Evolutionary conservation across 176 grass and related monocot species (phyloP).

Genomic region (Oryza meyeriana): DNA sequence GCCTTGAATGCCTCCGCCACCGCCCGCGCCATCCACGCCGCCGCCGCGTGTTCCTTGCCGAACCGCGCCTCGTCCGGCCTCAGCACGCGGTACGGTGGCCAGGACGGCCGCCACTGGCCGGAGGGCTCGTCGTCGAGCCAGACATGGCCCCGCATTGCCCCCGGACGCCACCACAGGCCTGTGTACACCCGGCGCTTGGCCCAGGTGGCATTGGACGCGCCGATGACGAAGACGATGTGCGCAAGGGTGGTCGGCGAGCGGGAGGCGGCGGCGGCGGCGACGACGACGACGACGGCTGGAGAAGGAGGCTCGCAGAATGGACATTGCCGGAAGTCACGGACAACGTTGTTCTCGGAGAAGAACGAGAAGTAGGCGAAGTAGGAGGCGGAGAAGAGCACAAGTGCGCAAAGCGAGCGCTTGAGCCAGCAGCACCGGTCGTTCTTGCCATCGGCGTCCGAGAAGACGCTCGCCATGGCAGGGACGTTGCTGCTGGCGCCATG

Average conservation of each 20-base stretch:
- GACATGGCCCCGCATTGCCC: conserved; percentile 48
- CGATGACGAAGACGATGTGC: conserved; percentile 52
- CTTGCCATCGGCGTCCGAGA: not conserved
- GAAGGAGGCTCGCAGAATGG: not conserved
- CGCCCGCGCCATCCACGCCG: conserved; percentile 51
- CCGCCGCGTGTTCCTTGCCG: conserved; percentile 23
- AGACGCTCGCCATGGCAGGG: not conserved
- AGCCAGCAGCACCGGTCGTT: conserved; percentile 2
- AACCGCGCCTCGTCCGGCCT: conserved; percentile 40
- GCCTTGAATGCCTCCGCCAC: conserved; percentile 37
- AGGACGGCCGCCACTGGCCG: conserved; percentile 25
- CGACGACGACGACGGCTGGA: not conserved
- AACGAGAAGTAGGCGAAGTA: conserved; percentile 17
- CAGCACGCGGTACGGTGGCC: conserved; percentile 51
- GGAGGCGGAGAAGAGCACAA: not conserved
- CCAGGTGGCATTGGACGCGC: conserved; percentile 40
- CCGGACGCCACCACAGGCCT: conserved; percentile 49
- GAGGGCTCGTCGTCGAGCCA: conserved; percentile 54
- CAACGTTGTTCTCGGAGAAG: not conserved
- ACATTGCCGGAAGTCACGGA: not conserved
- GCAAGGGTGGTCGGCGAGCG: conserved; percentile 19
- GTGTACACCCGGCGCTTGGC: conserved; percentile 28
- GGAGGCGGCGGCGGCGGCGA: not conserved
- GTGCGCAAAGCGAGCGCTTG: not conserved
- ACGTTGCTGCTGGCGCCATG: not conserved